Conservation (phyloP, 2,329 filamentous ascomycete genomes). For the Daldinia eschscholtzii region DNA sequence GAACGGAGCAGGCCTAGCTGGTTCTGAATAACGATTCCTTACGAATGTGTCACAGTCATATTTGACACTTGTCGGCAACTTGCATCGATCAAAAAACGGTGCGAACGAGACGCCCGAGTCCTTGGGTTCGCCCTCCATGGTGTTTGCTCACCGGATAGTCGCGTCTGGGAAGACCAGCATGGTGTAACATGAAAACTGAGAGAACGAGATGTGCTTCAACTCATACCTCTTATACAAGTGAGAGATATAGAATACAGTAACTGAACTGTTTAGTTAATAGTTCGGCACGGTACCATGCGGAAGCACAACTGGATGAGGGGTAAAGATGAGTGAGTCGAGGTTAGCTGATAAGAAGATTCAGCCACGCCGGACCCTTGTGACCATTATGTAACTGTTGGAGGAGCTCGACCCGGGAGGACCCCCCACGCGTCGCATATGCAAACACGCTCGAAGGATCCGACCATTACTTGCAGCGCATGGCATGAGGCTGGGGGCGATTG, state of each 20-base stretch:
- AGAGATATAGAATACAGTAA: not conserved
- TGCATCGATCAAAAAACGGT: constrained; percentile 51
- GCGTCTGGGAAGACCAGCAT: constrained; percentile 15
- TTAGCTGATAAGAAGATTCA: constrained; percentile 36
- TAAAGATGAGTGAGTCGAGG: constrained; percentile 16
- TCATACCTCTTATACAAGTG: not conserved
- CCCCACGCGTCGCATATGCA: constrained; percentile 34
- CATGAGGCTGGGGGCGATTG: constrained; percentile 34
- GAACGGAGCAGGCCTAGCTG: constrained; percentile 52
- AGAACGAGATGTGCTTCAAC: constrained; percentile 27
- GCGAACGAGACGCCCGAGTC: constrained; percentile 48
- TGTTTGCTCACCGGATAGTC: constrained; percentile 22
- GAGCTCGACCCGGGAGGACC: constrained; percentile 18
- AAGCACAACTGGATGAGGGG: constrained; percentile 39
- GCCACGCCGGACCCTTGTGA: constrained; percentile 34
- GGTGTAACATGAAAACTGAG: not conserved
- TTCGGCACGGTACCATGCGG: constrained; percentile 29
- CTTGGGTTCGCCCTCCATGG: constrained; percentile 43
- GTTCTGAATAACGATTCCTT: constrained; percentile 50
- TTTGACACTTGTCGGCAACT: constrained; percentile 45
- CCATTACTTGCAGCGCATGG: constrained; percentile 18
- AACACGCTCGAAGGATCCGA: constrained; percentile 29
- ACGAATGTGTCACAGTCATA: constrained; percentile 54
- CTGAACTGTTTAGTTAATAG: constrained; percentile 1
- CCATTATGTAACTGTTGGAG: constrained; percentile 39